These are phyloP conservation scores for Simplicillium sp. DNA, from an alignment of 2,329 filamentous ascomycete genomes.

Conservation along the genomic window DNA sequence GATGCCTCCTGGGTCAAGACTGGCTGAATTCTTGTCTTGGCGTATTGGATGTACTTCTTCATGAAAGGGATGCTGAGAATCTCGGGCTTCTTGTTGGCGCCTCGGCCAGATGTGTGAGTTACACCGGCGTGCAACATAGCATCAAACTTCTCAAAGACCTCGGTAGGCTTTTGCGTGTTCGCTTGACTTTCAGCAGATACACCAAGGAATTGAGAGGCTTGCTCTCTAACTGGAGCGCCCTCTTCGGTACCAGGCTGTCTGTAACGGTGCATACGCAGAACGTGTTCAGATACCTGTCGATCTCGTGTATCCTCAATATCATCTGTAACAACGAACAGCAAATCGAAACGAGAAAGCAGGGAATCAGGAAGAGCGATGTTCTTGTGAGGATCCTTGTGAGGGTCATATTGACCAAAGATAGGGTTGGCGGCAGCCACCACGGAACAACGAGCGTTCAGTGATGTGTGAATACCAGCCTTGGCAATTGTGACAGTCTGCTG, in stretches of 20 bases:
- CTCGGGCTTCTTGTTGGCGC: constrained; percentile 67
- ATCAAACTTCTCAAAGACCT: constrained; percentile 94
- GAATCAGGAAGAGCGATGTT: constrained; percentile 98
- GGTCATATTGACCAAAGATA: constrained; percentile 96
- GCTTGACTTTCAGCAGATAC: constrained; percentile 76
- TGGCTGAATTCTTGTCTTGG: constrained; percentile 84
- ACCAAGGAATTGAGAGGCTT: constrained; percentile 71
- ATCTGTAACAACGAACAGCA: constrained; percentile 94
- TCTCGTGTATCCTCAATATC: constrained; percentile 94
- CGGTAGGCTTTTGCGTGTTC: constrained; percentile 64
- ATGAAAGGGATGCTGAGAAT: constrained; percentile 95
- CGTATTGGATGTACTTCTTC: constrained; percentile 99
- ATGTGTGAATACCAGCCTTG: constrained; percentile 97
- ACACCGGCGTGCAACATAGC: constrained; percentile 92
- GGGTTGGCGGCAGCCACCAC: constrained; percentile 95
- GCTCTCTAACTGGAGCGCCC: constrained; percentile 86
- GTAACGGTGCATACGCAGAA: constrained; percentile 94
- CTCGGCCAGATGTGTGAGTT: constrained; percentile 63
- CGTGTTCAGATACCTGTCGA: constrained; percentile 87
- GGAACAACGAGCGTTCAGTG: constrained; percentile 90
- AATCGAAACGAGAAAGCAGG: constrained; percentile 93
- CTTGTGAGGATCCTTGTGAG: constrained; percentile 96
- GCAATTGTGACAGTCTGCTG: constrained; percentile 99
- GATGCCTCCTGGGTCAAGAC: constrained; percentile 84
- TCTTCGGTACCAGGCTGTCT: constrained; percentile 88